Base-by-base conservation (phyloP, 2,329 filamentous ascomycete genomes). In the Claviceps cyperi region DNA sequence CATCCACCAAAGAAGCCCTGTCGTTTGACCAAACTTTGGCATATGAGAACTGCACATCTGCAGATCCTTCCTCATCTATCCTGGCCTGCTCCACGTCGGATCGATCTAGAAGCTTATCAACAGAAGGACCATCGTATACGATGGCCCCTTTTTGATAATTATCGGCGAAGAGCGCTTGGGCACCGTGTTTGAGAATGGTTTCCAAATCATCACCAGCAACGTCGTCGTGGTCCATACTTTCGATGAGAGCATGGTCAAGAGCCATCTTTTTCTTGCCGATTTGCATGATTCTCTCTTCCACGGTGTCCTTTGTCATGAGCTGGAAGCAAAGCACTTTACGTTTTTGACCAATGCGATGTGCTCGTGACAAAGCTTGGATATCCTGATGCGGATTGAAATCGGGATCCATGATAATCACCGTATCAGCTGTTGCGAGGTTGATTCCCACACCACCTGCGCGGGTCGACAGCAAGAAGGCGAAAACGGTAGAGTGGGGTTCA, bases 301-400 rank as follows among this genome's bases (percentile, higher is more conserved):
- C 88, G 28, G 84, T 91, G 40, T 83, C 79, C 52, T 90, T 84
- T 1, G 89, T 97, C 73, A 95, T 88, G 0, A 98, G 70, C 63
- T 97, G 91, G 60, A 97, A 95, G 56, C 94, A 94, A 1, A 98
- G 75, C 0, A 98, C 92, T 59, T 94, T 96, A 57, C 92, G 89
- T 65, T 89, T 88, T 66, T 98, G 94, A 0, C 94, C 94, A 55
- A 98, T 97, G 24, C 92, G 84, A 66, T 98, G 92, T 17, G 91
- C 92, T 56, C 94, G 82, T 32, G 91, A 94, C 32, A 98, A 75
- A 0, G 92, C 92, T 64, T 98, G 92, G 40, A 98, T 85, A 60
- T 98, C 94, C 66, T 98, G 92, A 61, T 98, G 92, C 0, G 92
- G 92, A 54, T 98, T 98, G 72, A 94, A 97, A 62, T 98, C 92